Evolutionary conservation across 805 yeast genomes (phyloP).

Genomic region (Pichia insulana): DNA sequence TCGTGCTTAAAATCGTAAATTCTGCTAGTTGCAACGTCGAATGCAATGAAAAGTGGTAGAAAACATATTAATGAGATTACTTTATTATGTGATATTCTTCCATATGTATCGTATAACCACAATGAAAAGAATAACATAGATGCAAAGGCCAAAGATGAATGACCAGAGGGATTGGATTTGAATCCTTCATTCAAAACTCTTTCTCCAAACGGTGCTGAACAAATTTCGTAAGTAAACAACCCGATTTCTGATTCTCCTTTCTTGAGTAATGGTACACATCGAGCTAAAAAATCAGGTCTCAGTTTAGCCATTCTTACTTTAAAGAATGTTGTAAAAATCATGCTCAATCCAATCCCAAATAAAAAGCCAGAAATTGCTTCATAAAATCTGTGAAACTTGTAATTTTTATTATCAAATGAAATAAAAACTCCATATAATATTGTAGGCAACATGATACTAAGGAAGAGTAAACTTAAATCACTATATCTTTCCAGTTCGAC

Average conservation of each 20-base stretch:
- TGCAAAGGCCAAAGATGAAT: conserved; percentile 59
- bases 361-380: conserved; percentile 32
- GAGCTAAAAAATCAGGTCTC: conserved; percentile 80
- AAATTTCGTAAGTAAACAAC: conserved; percentile 18
- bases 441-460: conserved; percentile 32
- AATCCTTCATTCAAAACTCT: conserved; percentile 47
- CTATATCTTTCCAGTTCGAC: conserved; percentile 32
- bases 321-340: conserved; percentile 58
- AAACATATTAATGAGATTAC: conserved; percentile 15
- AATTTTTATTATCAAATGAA: conserved; percentile 12
- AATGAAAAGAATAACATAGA: conserved; percentile 54
- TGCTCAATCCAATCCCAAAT: conserved; percentile 34
- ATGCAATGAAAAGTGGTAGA: conserved; percentile 31
- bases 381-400: conserved; percentile 31
- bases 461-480: conserved; percentile 22
- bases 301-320: conserved; percentile 79
- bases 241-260: conserved; percentile 20
- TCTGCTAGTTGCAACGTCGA: conserved; percentile 37
- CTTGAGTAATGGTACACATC: conserved; percentile 46
- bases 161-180: conserved; percentile 77
- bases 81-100: neutral
- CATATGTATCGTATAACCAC: conserved; percentile 25
- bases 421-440: conserved; percentile 18
- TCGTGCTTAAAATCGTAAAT: conserved; percentile 91
- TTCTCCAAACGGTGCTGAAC: conserved; percentile 29